Evolutionary conservation across 2,329 filamentous ascomycete genomes (phyloP), one percentile per base, ranked within the genome.

Genomic region (Fusarium veterinarium): DNA sequence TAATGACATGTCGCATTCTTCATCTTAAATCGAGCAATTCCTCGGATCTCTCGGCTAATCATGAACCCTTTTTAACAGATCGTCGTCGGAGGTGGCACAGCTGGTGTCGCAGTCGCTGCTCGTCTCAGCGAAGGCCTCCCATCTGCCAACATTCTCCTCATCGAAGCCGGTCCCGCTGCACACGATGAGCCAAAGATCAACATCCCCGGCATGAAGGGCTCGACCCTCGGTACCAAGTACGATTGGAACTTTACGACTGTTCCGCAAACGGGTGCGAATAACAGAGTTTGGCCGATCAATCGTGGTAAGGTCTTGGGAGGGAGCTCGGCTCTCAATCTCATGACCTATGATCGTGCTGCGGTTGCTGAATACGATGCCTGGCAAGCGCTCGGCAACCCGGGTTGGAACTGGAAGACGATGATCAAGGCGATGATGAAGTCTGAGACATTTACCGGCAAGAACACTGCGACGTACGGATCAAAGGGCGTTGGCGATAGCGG

Each of bases 361-460:
- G 60, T 61, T 0, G 61, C 67, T 4, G 79, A 80, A 42, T 80
- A 80, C 41, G 75, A 84, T 52, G 73, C 79, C 5, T 84, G 83
- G 83, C 80, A 80, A 30, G 76, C 76, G 0, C 67, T 84, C 1
- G 82, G 82, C 0, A 84, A 84, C 38, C 70, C 78, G 0, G 76
- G 80, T 0, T 84, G 83, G 83, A 78, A 79, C 3, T 84, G 81
- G 79, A 72, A 79, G 19, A 77, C 64, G 0, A 68, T 68, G 65
- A 68, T 68, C 13, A 68, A 57, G 23, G 65, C 65, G 5, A 68
- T 68, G 65, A 68, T 41, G 28, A 68, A 68, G n/a, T 40, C 71
- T 30, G 68, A 55, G 71, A 78, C 53, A 49, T 78, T 56, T 61
- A 73, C 60, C 6, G 74, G 77, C 16, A 67, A 74, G 37, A 70